Evolutionary conservation across 1,284 basidiomycete species (phyloP).

Genomic region (Polyporus tsugae): DNA sequence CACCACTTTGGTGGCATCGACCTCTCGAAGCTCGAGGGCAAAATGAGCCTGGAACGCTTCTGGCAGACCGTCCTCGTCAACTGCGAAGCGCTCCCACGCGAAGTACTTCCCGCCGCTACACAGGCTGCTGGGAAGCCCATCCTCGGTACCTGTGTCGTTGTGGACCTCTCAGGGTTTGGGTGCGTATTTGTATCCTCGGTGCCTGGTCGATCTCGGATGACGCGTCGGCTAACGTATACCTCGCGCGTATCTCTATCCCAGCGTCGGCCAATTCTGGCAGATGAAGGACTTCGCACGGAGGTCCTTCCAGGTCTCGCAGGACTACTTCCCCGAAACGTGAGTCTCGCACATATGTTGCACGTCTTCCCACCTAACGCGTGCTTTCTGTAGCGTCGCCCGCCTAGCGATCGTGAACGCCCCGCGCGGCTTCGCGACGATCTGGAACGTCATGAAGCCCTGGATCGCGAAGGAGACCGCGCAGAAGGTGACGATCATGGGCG

Average conservation of each 20-base stretch:
- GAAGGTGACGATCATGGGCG: constrained; percentile 70
- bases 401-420: constrained; percentile 76
- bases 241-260: constrained; percentile 35
- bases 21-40: constrained; percentile 65
- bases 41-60: constrained; percentile 66
- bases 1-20: constrained; percentile 69
- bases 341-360: constrained; percentile 30
- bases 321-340: constrained; percentile 80
- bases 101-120: constrained; percentile 71
- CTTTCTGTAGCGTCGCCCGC: constrained; percentile 64
- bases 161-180: constrained; percentile 76
- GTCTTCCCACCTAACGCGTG: constrained; percentile 1
- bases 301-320: constrained; percentile 77
- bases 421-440: constrained; percentile 73
- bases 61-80: constrained; percentile 71
- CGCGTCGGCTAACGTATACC: neutral
- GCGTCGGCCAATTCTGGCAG: constrained; percentile 76
- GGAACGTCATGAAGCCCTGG: constrained; percentile 74
- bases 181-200: constrained; percentile 39
- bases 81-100: constrained; percentile 65
- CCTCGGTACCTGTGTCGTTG: constrained; percentile 64
- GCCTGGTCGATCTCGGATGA: neutral
- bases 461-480: constrained; percentile 73
- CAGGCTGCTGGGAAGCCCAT: constrained; percentile 59
- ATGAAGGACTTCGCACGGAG: constrained; percentile 66